Evolutionary conservation across 2,329 filamentous ascomycete species (phyloP), one percentile per base, ranked within the genome.

Genomic region (Xylariales sp.): DNA sequence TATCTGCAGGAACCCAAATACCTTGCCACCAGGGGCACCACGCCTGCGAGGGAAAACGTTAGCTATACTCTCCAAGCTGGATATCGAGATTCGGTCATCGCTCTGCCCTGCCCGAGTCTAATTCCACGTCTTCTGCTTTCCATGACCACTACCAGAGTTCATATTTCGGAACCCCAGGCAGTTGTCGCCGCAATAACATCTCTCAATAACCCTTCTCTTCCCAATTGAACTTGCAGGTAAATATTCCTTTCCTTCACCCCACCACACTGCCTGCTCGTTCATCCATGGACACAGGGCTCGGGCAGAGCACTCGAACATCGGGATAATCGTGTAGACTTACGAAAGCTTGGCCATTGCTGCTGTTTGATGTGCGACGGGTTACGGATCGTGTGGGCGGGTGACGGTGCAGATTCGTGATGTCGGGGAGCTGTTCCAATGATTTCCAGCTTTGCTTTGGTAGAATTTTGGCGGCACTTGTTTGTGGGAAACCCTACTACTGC

Each of bases 21-120:
- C n/a, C n/a, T 98, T 98, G 87, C 94, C 94, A 83, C 93, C 93
- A 67, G 90, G 86, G 80, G 88, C 86, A 86, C 86, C 87, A 82
- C 88, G 80, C 55, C 80, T 84, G 59, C 58, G 53, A 28, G 41
- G 36, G 38, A 46, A 38, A 44, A 46, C 45, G 54, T 55, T 19
- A 31, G 25, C 25, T 14, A 33, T 3, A 14, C 20, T 20, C 18
- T 22, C 16, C 18, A 12, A 11, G 28, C 21, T n/a, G 31, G 14
- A n/a, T 29, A 11, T 35, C 39, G 14, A 9, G 27, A 32, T 15
- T 19, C 8, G n/a, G 15, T 36, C 16, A 15, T 21, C 29, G 15
- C 16, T 18, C 31, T n/a, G 15, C 19, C 20, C 18, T 43, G 32
- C 43, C 49, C 44, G n/a, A n/a, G n/a, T n/a, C n/a, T n/a, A n/a